Evolutionary conservation across 169 alveolate genomes (phyloP), one percentile per base, ranked within the genome.

Genomic region (Blepharisma undulans): DNA sequence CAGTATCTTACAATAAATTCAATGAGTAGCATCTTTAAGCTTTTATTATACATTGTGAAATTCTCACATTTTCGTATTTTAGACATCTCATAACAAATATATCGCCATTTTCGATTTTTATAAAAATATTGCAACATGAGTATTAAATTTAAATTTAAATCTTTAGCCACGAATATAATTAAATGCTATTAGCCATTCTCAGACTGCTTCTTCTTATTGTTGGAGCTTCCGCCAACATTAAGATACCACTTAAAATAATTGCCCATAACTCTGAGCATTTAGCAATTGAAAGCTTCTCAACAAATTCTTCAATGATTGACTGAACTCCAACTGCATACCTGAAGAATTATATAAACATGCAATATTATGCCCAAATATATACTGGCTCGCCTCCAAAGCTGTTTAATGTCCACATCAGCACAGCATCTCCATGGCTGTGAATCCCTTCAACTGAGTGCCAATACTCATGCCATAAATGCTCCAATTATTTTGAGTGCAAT

Each of bases 361-460:
- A 86, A 72, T 86, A 86, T 36, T 22, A 25, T 21, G 84, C 59
- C 30, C 66, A 60, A 72, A 72, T 86, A 19, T 86, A 27, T 16
- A 60, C 72, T 21, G 91, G 91, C 22, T 27, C 76, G 61, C 91
- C 91, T 22, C 84, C 91, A n/a, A 30, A 86, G 91, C 7, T 21
- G 4, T 66, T 86, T 29, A 32, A 27, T 27, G 74, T 86, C 12
- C 25, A 61, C 12, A n/a, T 71, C 36, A 85, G 72, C 84, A 86
- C 91, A 25, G 91, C 84, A 10, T 36, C 78, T 48, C 60, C 89
- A 22, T 84, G 89, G 77, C 27, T 86, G 10, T 86, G 81, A 66
- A 36, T 86, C 5, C 60, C 91, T 25, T 30, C 76, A 18, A 66
- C 25, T 4, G 66, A 86, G 48, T 86, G 91, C 66, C 27, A 72